These are phyloP conservation scores for Penicillium lividum DNA, from an alignment of 495 filamentous ascomycete genomes.

Conservation along the genomic window DNA sequence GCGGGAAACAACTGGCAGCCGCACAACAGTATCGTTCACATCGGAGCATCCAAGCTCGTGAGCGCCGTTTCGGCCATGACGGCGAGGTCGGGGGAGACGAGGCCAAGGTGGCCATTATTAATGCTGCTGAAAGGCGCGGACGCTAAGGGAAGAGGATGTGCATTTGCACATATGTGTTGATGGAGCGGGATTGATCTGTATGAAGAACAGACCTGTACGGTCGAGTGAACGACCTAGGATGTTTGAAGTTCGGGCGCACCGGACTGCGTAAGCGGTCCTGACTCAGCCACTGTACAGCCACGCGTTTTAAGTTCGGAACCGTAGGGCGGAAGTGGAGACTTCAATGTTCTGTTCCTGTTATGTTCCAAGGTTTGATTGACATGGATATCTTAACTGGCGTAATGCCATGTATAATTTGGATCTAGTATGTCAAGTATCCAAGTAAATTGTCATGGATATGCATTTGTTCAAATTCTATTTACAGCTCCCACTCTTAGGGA, in stretches of 20 bases:
- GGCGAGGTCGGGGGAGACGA: constrained; percentile 48
- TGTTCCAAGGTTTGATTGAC: too few species aligned
- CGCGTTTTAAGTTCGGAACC: constrained; percentile 11
- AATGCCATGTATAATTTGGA: too few species aligned
- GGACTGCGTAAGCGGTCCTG: constrained; percentile 16
- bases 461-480: constrained; percentile 12
- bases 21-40: constrained; percentile 84
- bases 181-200: not conserved
- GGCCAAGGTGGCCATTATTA: constrained; percentile 44
- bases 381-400: too few species aligned
- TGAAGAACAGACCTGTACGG: constrained; percentile 17
- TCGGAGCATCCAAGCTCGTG: constrained; percentile 66
- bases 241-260: not conserved
- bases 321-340: not conserved
- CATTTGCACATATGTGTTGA: constrained; percentile 2
- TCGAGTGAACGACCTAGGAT: constrained; percentile 1
- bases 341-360: too few species aligned
- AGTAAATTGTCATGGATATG: not conserved
- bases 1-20: constrained; percentile 79
- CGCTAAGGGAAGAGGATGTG: constrained; percentile 4
- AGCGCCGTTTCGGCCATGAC: constrained; percentile 50
- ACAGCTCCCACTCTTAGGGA: constrained; percentile 13
- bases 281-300: constrained; percentile 23
- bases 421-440: not conserved
- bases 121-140: constrained; percentile 15